Evolutionary conservation across 352 stramenopile species (phyloP).

Genomic region (Globisporangium paddicum): DNA sequence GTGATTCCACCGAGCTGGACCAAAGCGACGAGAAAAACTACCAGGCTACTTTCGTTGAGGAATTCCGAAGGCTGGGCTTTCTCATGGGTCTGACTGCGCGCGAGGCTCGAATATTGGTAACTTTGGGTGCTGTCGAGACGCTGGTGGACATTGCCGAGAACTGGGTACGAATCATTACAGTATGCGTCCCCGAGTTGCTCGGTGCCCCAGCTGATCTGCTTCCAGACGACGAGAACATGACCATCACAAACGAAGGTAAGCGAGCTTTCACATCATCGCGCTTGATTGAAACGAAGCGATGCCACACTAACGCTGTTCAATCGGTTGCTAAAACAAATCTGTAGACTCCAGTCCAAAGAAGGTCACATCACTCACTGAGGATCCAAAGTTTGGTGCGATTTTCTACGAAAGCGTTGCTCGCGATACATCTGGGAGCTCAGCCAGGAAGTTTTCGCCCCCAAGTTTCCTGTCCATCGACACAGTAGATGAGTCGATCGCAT

Average conservation of each 20-base stretch:
- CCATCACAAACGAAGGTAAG: conserved; percentile 1
- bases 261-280: neutral
- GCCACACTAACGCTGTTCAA: neutral
- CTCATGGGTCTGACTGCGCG: conserved; percentile 49
- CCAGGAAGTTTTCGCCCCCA: neutral
- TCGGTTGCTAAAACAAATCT: no score
- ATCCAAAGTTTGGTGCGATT: conserved; percentile 66
- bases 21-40: conserved; percentile 11
- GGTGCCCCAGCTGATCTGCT: neutral
- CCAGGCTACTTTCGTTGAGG: conserved; percentile 33
- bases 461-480: neutral
- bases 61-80: conserved; percentile 48
- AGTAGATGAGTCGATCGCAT: neutral
- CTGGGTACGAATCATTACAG: conserved; percentile 47
- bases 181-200: conserved; percentile 41
- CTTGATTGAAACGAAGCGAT: no score
- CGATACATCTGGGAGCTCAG: conserved; percentile 18
- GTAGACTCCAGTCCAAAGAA: conserved; percentile 47
- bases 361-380: conserved; percentile 57
- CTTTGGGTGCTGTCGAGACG: conserved; percentile 50
- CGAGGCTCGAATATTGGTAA: conserved; percentile 57
- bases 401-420: conserved; percentile 32
- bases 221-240: conserved; percentile 5
- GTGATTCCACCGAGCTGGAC: conserved; percentile 10
- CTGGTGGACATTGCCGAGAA: conserved; percentile 63